Evolutionary conservation across 2,329 filamentous ascomycete species (phyloP).

Genomic region (Xylaria sp.): DNA sequence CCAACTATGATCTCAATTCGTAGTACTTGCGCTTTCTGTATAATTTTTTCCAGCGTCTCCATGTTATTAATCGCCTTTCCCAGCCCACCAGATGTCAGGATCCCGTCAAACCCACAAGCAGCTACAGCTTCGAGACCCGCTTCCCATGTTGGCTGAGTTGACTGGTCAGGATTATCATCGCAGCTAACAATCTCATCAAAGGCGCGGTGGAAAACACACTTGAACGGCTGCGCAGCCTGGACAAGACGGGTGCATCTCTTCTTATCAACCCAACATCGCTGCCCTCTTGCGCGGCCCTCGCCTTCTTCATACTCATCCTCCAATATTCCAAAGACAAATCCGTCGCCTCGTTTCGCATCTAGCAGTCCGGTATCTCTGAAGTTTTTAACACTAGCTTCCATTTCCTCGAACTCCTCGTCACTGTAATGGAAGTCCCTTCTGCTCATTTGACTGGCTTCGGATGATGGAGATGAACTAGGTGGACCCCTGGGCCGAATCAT

Average conservation of each 20-base stretch:
- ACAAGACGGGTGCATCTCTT: conserved; percentile 56
- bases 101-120: conserved; percentile 59
- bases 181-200: conserved; percentile 60
- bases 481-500: conserved; percentile 65
- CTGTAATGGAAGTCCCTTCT: conserved; percentile 61
- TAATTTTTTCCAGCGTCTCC: conserved; percentile 51
- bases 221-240: conserved; percentile 53
- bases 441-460: conserved; percentile 35
- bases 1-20: conserved; percentile 62
- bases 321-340: conserved; percentile 67
- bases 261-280: conserved; percentile 52
- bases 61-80: conserved; percentile 56
- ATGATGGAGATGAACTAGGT: conserved; percentile 24
- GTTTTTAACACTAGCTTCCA: conserved; percentile 53
- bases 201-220: conserved; percentile 66
- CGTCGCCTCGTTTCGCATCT: conserved; percentile 57
- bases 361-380: conserved; percentile 55
- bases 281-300: not conserved
- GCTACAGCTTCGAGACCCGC: conserved; percentile 51
- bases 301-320: conserved; percentile 17
- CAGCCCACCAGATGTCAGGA: conserved; percentile 64
- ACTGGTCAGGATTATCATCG: conserved; percentile 10
- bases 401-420: conserved; percentile 54
- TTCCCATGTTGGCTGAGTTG: conserved; percentile 35
- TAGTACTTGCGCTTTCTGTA: conserved; percentile 40